These are phyloP conservation scores for Penicillium capsulatum DNA, from an alignment of 2,329 filamentous ascomycete genomes.

Conservation along the genomic window DNA sequence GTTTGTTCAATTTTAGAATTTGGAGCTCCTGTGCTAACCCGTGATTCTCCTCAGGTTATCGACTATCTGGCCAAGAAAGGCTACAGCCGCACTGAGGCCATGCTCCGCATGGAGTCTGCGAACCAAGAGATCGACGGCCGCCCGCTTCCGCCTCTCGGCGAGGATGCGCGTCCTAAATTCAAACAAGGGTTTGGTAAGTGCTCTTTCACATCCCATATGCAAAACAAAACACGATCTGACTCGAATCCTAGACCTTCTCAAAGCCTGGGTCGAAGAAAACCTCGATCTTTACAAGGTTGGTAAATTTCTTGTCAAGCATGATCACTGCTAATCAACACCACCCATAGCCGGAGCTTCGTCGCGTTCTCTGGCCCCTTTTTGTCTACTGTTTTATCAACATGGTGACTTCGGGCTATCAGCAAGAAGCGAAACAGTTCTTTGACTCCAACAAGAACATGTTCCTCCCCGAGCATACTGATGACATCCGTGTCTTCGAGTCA, in stretches of 20 bases:
- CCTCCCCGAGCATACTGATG: slow-evolving; percentile 71
- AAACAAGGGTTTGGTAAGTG: slow-evolving; percentile 61
- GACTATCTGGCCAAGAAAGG: slow-evolving; percentile 96
- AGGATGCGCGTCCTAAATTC: slow-evolving; percentile 76
- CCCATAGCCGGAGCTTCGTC: slow-evolving; percentile 72
- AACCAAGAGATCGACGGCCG: slow-evolving; percentile 76
- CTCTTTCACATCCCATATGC: background rate
- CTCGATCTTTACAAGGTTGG: slow-evolving; percentile 87
- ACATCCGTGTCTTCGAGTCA: slow-evolving; percentile 69
- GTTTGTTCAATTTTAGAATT: too few species aligned
- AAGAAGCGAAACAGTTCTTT: slow-evolving; percentile 71
- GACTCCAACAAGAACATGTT: slow-evolving; percentile 65
- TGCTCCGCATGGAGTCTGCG: slow-evolving; percentile 84
- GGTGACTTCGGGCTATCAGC: slow-evolving; percentile 64
- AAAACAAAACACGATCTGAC: slow-evolving; percentile 1
- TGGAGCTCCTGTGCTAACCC: too few species aligned
- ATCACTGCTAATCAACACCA: too few species aligned
- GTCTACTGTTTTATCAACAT: slow-evolving; percentile 88
- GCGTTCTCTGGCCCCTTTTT: slow-evolving; percentile 88
- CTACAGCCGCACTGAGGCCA: slow-evolving; percentile 86
- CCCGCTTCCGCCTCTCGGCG: slow-evolving; percentile 61
- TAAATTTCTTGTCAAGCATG: too few species aligned
- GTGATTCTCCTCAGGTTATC: slow-evolving; percentile 59
- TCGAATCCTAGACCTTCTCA: slow-evolving; percentile 55
- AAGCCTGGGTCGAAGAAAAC: slow-evolving; percentile 83